Percentiles rank a stretch among this genome's conserved stretches.
Conservation (phyloP, 2,329 filamentous ascomycete genomes). For the Neocatenulostroma microsporum region DNA sequence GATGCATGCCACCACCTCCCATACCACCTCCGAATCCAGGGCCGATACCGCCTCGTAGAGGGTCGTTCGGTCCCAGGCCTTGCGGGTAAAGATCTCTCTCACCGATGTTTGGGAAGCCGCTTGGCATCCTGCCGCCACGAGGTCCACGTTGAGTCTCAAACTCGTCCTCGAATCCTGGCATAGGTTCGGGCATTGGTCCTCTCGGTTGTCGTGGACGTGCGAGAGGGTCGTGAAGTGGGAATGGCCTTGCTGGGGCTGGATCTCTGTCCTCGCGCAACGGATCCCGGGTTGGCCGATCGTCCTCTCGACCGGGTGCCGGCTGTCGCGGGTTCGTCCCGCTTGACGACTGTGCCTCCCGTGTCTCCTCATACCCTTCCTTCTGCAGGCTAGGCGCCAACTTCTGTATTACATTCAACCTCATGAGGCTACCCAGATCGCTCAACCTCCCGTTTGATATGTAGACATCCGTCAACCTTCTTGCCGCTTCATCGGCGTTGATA, state of each 20-base stretch:
- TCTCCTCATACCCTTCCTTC: conserved; percentile 70
- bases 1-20: conserved; percentile 80
- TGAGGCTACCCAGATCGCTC: conserved; percentile 57
- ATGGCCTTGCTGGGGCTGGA: conserved; percentile 59
- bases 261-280: conserved; percentile 46
- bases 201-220: conserved; percentile 51
- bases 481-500: conserved; percentile 31
- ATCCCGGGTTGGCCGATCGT: conserved; percentile 34
- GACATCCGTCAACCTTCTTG: conserved; percentile 44
- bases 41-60: conserved; percentile 58
- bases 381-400: conserved; percentile 69
- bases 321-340: conserved; percentile 9
- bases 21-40: conserved; percentile 44
- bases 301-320: conserved; percentile 19
- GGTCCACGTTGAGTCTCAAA: conserved; percentile 68
- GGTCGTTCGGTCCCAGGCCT: conserved; percentile 77
- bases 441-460: conserved; percentile 70
- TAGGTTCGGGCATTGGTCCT: conserved; percentile 60
- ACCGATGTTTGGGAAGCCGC: conserved; percentile 53
- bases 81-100: conserved; percentile 82
- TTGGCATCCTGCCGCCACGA: conserved; percentile 39
- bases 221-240: conserved; percentile 55
- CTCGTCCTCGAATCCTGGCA: conserved; percentile 90
- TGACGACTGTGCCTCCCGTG: conserved; percentile 17
- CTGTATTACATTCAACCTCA: conserved; percentile 76